Evolutionary conservation across 768 basidiomycete species (phyloP).

Genomic region (Boletus patriciae): DNA sequence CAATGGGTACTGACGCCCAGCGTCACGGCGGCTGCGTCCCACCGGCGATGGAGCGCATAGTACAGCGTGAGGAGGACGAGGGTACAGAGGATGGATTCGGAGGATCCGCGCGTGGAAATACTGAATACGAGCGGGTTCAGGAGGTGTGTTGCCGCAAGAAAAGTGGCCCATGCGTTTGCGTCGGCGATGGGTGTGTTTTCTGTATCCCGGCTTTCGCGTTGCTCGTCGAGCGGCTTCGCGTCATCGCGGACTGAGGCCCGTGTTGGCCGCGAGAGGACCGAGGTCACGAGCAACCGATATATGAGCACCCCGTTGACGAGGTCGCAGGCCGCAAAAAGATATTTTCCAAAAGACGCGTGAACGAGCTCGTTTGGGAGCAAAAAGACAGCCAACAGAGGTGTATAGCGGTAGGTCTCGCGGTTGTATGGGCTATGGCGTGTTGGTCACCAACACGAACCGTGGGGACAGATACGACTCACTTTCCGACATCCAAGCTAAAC

Average conservation of each 20-base stretch:
- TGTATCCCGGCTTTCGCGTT: not conserved
- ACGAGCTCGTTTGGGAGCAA: slow-evolving; percentile 78
- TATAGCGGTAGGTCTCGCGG: slow-evolving; percentile 94
- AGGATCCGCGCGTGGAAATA: slow-evolving; percentile 96
- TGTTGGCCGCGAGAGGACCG: slow-evolving; percentile 41
- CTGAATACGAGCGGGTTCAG: slow-evolving; percentile 94
- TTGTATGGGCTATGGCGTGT: slow-evolving; percentile 70
- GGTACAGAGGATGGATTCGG: slow-evolving; percentile 82
- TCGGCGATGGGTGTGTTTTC: not conserved
- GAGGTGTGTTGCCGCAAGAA: slow-evolving; percentile 73
- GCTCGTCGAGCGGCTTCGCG: slow-evolving; percentile 4
- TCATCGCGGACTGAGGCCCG: not conserved
- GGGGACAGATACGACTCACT: slow-evolving; percentile 54
- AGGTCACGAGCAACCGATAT: slow-evolving; percentile 54
- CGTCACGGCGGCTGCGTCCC: slow-evolving; percentile 66
- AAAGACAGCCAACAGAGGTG: slow-evolving; percentile 84
- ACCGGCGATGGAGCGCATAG: slow-evolving; percentile 54
- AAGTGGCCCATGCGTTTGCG: slow-evolving; percentile 41
- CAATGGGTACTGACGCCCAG: slow-evolving; percentile 88
- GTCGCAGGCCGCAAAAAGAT: slow-evolving; percentile 82
- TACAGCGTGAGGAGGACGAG: slow-evolving; percentile 74
- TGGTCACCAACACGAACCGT: not conserved
- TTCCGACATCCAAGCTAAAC: slow-evolving; percentile 54
- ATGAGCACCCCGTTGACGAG: slow-evolving; percentile 76
- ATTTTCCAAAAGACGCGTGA: slow-evolving; percentile 88